These are phyloP conservation scores for Lenwebbia sp. DNA, from an alignment of 345 rosid species.

Conservation along the genomic window DNA sequence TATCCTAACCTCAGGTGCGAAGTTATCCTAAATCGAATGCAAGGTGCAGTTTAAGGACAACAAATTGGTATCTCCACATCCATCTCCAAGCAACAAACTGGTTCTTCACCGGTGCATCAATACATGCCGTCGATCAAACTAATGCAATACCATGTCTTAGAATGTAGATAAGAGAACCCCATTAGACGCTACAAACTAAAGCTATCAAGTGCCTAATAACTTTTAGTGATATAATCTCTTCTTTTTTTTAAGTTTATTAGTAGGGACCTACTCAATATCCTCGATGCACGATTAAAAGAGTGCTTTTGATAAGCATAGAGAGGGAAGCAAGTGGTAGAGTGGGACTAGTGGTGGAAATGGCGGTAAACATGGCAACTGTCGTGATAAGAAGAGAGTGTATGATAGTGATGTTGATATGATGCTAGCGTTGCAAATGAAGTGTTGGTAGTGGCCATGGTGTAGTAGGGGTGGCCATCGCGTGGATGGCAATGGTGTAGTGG, in stretches of 20 bases:
- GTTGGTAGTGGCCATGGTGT: neutral
- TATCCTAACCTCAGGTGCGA: neutral
- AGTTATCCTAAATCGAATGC: neutral
- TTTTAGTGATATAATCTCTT: neutral
- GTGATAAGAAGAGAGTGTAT: neutral
- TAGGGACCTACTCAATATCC: neutral
- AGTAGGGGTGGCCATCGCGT: neutral
- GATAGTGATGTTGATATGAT: neutral
- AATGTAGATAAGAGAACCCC: neutral
- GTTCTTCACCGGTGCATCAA: neutral
- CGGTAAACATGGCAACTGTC: neutral
- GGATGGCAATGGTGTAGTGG: neutral
- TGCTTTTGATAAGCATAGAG: neutral
- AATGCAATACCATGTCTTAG: neutral
- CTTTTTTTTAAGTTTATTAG: neutral
- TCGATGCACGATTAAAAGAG: neutral
- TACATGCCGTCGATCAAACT: neutral
- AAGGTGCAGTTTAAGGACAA: neutral
- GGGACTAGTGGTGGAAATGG: neutral
- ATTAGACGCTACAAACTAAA: neutral
- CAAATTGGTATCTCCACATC: neutral
- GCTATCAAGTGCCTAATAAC: neutral
- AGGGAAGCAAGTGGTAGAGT: neutral
- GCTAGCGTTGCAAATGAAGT: neutral
- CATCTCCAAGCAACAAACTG: neutral